Evolutionary conservation across 768 basidiomycete species (phyloP), one percentile per base, ranked within the genome.

Genomic region (Tricholomella constricta): DNA sequence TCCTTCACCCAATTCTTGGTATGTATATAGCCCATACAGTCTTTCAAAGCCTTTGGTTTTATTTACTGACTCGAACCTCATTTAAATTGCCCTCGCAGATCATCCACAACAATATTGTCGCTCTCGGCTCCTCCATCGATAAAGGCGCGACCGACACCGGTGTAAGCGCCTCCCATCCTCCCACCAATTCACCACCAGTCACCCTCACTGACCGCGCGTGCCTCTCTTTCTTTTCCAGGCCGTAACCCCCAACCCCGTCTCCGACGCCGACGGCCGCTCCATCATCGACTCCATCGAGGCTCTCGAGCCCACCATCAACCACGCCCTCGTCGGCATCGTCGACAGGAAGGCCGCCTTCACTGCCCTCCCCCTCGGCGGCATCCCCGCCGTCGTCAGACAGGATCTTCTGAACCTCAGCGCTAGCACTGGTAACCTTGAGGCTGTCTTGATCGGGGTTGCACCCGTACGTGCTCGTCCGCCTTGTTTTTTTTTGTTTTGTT

Each of bases 81-180:
- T 6, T 6, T 31, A 31, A 31, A 31, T 20, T 27, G 11, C 47
- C n/a, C n/a, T 2, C 12, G 22, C 29, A 31, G 29, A 45, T 54
- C 3, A 69, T 74, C 54, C 73, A 73, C 61, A 68, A 48, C 10
- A 58, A 54, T 43, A 64, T 70, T 3, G 58, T 48, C 2, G 56
- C 29, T 36, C 49, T 70, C 8, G 54, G 48, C 8, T 57, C 53
- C 14, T 34, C 66, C 4, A 31, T 72, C n/a, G 56, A 67, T 43
- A 54, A 55, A 10, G 65, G 60, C 2, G 68, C 69, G 4, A 51
- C 58, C 10, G 72, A 72, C 38, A 62, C 62, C 4, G 55, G 56
- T 17, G 69, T 69, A 31, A 7, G 62, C 61, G 20, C 6, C 22
- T 23, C 20, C 20, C 36, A 19, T 25, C 22, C 8, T 4, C n/a